Evolutionary conservation across 163 green algal species (phyloP), one percentile per base, ranked within the genome.

Genomic region (Scenedesmus sp.): DNA sequence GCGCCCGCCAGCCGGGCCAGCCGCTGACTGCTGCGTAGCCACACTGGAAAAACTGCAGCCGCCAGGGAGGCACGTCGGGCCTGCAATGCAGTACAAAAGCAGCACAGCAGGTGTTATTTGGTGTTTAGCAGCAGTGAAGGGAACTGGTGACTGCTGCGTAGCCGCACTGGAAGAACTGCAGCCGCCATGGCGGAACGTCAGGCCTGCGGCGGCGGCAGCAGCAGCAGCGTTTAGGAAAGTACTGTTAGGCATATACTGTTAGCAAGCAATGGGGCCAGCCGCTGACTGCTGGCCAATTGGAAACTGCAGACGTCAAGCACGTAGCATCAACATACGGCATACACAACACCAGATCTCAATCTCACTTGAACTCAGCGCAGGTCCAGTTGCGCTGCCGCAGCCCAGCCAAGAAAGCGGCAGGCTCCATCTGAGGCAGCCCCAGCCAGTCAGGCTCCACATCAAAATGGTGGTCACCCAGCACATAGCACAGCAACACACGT

Each of bases 371-470:
- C 15, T 94, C 92, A 67, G 91, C 8, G 83, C 82, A 95, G 0
- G 97, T 98, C 97, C 97, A 99, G 93, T 99, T 99, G 46, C 97
- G 96, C 90, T 97, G 89, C 8, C 94, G 94, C 82, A 99, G 93
- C 18, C 97, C 97, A 67, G 93, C 86, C 15, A 91, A 90, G 88
- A 95, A 94, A 34, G 93, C 57, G n/a, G 89, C 90, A 46, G 82
- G 81, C 5, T 79, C n/a, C 92, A 98, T 97, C 82, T 96, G 92
- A 6, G 93, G 92, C 88, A 98, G 89, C 20, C 84, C 13, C 2
- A 64, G 12, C 97, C 97, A 99, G 54, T 95, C 73, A 9, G 97
- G 97, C 93, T 99, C 97, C 1, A 93, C 34, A 34, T 94, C 93
- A 46, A 92, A 93, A 4, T 59, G 34, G 34, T 46, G 34, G 34